These are phyloP conservation scores for Ustilago crameri DNA, from an alignment of 1,284 basidiomycete genomes.

Conservation along the genomic window DNA sequence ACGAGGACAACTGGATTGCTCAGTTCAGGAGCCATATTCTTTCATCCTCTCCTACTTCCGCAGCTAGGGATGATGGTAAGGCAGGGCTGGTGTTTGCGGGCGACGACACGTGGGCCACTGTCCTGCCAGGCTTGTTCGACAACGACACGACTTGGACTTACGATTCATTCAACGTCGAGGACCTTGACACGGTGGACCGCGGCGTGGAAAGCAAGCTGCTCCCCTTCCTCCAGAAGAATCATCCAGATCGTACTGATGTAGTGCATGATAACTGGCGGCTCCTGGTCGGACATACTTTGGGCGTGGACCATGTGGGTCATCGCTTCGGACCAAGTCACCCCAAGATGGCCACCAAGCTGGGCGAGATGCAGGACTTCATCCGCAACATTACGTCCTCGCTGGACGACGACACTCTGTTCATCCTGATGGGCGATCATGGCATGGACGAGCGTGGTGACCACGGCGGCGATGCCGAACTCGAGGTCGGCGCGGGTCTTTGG, in stretches of 20 bases:
- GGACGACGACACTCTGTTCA: constrained; percentile 73
- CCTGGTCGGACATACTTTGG: constrained; percentile 92
- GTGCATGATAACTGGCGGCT: constrained; percentile 75
- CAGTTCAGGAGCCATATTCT: constrained; percentile 67
- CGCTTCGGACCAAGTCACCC: constrained; percentile 89
- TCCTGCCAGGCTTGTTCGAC: constrained; percentile 83
- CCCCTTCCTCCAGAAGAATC: constrained; percentile 75
- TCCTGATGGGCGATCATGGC: constrained; percentile 95
- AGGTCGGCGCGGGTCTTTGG: constrained; percentile 89
- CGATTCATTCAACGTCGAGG: constrained; percentile 98
- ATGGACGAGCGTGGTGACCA: constrained; percentile 97
- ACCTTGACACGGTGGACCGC: constrained; percentile 92
- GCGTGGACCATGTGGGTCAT: constrained; percentile 96
- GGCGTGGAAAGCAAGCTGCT: constrained; percentile 87
- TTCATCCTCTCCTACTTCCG: not conserved
- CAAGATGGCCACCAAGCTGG: constrained; percentile 84
- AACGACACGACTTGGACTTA: constrained; percentile 80
- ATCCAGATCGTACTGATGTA: constrained; percentile 16
- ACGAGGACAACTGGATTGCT: constrained; percentile 81
- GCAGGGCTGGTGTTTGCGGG: constrained; percentile 80
- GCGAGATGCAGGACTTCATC: constrained; percentile 71
- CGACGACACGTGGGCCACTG: constrained; percentile 93
- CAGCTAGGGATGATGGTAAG: not conserved
- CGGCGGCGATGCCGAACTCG: constrained; percentile 87
- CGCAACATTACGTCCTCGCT: constrained; percentile 42